Evolutionary conservation across 2,329 filamentous ascomycete genomes (phyloP).

Genomic region (Colletotrichum tamarilloi): DNA sequence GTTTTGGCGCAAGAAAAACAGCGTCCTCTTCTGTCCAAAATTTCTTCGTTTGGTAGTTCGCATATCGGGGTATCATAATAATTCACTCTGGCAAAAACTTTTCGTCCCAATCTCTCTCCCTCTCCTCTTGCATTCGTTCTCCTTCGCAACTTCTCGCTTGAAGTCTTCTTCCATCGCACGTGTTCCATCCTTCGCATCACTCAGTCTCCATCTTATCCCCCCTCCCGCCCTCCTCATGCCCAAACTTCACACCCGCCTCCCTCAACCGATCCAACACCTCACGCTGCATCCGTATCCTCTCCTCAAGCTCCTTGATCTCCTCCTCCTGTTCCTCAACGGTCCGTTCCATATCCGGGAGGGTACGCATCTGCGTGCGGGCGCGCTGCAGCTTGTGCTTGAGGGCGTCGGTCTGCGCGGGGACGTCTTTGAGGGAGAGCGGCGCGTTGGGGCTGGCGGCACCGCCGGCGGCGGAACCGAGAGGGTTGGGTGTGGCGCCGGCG

Average conservation of each 20-base stretch:
- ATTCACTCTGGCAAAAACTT: conserved; percentile 12
- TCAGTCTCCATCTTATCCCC: conserved; percentile 56
- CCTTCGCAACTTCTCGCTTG: not conserved
- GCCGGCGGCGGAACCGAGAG: conserved; percentile 35
- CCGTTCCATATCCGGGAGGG: conserved; percentile 77
- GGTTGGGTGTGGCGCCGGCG: conserved; percentile 42
- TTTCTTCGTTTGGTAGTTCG: conserved; percentile 4
- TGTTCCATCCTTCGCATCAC: not conserved
- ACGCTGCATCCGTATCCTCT: conserved; percentile 70
- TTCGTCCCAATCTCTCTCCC: not conserved
- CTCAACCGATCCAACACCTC: conserved; percentile 66
- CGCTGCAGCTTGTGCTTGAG: conserved; percentile 87
- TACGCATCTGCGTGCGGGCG: conserved; percentile 73
- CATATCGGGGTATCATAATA: conserved; percentile 35
- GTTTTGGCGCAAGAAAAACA: not conserved
- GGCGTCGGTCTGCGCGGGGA: conserved; percentile 80
- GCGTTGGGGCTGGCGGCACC: conserved; percentile 42
- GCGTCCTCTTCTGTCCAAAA: not conserved
- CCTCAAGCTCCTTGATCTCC: conserved; percentile 76
- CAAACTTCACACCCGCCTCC: conserved; percentile 58
- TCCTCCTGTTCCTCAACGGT: conserved; percentile 75
- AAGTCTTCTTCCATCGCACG: not conserved
- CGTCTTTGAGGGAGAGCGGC: conserved; percentile 73
- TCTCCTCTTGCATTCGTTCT: not conserved
- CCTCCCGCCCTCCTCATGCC: conserved; percentile 46